Evolutionary conservation across 768 basidiomycete genomes (phyloP), one percentile per base, ranked within the genome.

Genomic region (Pholiota microspora): DNA sequence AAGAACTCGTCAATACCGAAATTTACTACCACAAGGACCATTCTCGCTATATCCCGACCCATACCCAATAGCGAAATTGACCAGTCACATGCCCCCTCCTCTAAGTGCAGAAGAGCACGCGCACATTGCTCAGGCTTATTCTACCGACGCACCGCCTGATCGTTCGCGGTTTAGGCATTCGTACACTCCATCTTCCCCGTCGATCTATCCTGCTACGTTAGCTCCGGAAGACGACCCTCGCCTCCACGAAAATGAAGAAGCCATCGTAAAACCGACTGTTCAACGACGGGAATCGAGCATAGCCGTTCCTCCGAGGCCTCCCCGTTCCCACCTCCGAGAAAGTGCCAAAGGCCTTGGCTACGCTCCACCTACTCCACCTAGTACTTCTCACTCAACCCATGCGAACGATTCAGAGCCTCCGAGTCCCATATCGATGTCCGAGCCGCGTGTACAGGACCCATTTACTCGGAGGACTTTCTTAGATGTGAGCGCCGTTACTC

Each of bases 151-250:
- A 31, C 28, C 36, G 16, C 47, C 55, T 48, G 27, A 49, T 31
- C 47, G 36, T 49, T 28, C 51, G 27, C 62, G 55, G 7, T 61
- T 60, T 56, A 59, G 64, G 46, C 65, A 64, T 3, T 77, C 74
- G 3, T 61, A 66, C 24, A 66, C 74, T 36, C 75, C 71, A 44
- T 79, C 79, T 16, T 78, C 74, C 44, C 79, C 80, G 45, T 81
- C 82, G 0, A 73, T 80, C 25, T 80, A 81, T 58, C 77, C 80
- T 7, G 67, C 75, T 1, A 76, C 71, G 53, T 62, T 82, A 13
- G 74, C 76, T 23, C 67, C 68, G 32, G 69, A 70, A n/a, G 72
- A 73, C 40, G 62, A 63, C 7, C 65, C 34, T 15, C 45, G 27
- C 15, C 23, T 52, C 24, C 34, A 21, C 9, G 53, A 16, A 18